Conservation (phyloP, 176 grass and related monocot genomes). For the Pharus latifolius region DNA sequence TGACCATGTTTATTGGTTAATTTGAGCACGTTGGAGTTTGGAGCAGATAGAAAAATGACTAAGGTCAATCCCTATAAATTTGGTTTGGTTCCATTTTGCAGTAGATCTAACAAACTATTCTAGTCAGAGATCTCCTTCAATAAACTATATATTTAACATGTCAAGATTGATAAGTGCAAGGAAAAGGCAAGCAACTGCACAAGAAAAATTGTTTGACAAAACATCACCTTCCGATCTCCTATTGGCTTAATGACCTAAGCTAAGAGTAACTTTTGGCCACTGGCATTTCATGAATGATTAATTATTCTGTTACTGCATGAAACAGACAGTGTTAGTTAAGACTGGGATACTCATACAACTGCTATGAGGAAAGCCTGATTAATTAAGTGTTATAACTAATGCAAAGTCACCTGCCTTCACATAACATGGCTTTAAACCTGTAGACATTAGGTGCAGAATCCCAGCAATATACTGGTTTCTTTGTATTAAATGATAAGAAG, state of each 20-base stretch:
- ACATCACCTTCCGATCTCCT: neutral
- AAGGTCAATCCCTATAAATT: too few species aligned
- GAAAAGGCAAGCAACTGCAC: neutral
- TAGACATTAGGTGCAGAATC: neutral
- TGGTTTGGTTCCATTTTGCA: too few species aligned
- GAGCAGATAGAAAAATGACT: too few species aligned
- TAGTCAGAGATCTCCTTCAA: too few species aligned
- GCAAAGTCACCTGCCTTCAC: neutral
- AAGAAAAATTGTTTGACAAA: neutral
- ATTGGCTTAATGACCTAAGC: neutral
- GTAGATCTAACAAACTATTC: too few species aligned
- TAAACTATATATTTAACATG: too few species aligned
- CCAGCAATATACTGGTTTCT: neutral
- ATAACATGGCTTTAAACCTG: neutral
- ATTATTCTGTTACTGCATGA: neutral
- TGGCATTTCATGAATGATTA: neutral
- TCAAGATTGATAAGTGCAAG: too few species aligned
- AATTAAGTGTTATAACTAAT: neutral
- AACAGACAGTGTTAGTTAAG: constrained; percentile 24
- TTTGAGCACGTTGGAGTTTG: too few species aligned
- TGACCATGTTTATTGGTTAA: too few species aligned
- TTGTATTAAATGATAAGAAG: neutral
- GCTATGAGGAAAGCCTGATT: neutral
- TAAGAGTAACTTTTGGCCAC: neutral
- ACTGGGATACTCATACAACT: constrained; percentile 9